Conservation (phyloP, 139 green algal genomes). For the Picochlorum sp. region DNA sequence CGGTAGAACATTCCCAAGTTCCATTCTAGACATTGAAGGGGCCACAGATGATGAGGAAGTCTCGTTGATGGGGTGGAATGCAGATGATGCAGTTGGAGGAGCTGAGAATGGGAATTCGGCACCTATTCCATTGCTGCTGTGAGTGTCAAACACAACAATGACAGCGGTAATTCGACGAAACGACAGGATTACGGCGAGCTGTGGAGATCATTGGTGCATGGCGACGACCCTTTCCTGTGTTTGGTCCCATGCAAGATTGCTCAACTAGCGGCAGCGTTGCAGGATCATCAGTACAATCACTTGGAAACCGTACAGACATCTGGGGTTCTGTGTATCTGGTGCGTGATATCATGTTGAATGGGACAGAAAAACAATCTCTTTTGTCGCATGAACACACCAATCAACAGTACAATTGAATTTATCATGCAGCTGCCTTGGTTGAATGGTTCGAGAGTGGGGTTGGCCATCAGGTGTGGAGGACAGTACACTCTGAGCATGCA, state of each 20-base stretch:
- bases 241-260: constrained; percentile 3
- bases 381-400: not conserved
- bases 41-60: too few relatives aligned
- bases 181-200: not conserved
- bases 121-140: not conserved
- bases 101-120: constrained; percentile 3
- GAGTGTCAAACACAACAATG: not conserved
- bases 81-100: constrained; percentile 2
- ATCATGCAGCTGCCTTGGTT: constrained; percentile 2
- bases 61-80: not conserved
- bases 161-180: not conserved
- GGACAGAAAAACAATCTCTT: too few relatives aligned
- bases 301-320: constrained; percentile 6
- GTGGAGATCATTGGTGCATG: not conserved
- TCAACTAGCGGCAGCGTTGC: not conserved
- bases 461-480: constrained; percentile 5
- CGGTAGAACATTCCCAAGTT: not conserved
- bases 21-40: too few relatives aligned
- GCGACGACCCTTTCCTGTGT: constrained; percentile 3
- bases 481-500: not conserved
- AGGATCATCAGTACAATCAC: constrained; percentile 7
- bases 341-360: not conserved
- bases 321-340: not conserved
- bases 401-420: not conserved
- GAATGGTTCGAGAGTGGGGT: constrained; percentile 3